These are phyloP conservation scores for Apostasia ramifera DNA, from an alignment of 106 monocot genomes.

Conservation along the genomic window DNA sequence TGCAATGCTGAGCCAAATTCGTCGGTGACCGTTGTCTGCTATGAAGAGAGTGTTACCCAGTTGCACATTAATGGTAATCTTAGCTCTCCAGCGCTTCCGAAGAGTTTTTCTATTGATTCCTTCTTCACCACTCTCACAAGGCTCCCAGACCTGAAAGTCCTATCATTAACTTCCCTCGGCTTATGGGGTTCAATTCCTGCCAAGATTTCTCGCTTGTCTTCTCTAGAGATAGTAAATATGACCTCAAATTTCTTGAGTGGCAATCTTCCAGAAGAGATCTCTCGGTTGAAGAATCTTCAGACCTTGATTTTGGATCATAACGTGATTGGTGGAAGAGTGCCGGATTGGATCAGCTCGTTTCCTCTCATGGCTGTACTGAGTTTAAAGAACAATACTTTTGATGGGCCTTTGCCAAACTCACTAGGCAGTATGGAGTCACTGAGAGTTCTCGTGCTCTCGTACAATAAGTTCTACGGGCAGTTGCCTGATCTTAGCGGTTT, in stretches of 20 bases:
- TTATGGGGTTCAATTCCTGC: conserved; percentile 74
- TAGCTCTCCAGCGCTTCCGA: conserved; percentile 36
- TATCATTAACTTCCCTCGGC: conserved; percentile 69
- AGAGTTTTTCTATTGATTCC: conserved; percentile 70
- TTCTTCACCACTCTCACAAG: conserved; percentile 83
- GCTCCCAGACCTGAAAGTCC: conserved; percentile 78
- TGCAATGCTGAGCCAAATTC: conserved; percentile 59
- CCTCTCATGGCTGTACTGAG: conserved; percentile 55
- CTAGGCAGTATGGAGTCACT: conserved; percentile 42
- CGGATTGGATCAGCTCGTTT: conserved; percentile 36
- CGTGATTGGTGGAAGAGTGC: conserved; percentile 44
- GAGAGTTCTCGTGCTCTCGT: conserved; percentile 57
- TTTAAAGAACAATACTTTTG: conserved; percentile 58
- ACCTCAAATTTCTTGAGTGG: conserved; percentile 80
- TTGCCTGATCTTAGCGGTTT: conserved; percentile 69
- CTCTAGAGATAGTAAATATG: conserved; percentile 83
- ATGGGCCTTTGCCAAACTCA: conserved; percentile 60
- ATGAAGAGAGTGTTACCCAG: conserved; percentile 80
- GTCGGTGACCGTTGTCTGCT: conserved; percentile 65
- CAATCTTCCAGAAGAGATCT: conserved; percentile 45
- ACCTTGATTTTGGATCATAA: conserved; percentile 83
- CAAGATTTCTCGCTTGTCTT: conserved; percentile 59
- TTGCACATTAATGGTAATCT: conserved; percentile 58
- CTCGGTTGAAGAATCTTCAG: conserved; percentile 50
- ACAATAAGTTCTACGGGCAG: conserved; percentile 50